Evolutionary conservation across 257 asterid genomes (phyloP), one percentile per base, ranked within the genome.

Genomic region (Ajuga chamaepitys): DNA sequence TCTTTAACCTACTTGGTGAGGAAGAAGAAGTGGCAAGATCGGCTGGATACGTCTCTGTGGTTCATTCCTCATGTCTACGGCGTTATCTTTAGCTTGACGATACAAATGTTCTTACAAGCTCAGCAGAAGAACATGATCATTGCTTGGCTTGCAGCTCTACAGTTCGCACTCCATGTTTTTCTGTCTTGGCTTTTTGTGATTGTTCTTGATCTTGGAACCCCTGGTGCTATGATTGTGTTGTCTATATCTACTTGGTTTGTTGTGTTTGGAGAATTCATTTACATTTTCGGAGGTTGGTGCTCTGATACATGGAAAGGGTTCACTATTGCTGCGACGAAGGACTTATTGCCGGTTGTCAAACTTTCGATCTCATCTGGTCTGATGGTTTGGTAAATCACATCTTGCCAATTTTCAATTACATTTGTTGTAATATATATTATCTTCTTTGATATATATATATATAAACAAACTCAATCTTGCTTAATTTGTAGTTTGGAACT

Each of bases 401-500:
- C 16, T 11, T 12, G 3, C 37, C 25, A 34, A 10, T 12, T 22
- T 1, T 1, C 38, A 34, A 2, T 20, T 7, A 0, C 9, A n/a
- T 45, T 4, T 17, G 10, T 20, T 18, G 11, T 50, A 8, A 5
- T 21, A 20, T 7, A 3, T 22, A 11, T 48, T 38, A 4, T 7
- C 3, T 1, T 54, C 12, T 6, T 20, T 59, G 6, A 7, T 51
- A 9, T n/a, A n/a, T n/a, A n/a, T n/a, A n/a, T n/a, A n/a, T n/a
- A n/a, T n/a, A n/a, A n/a, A n/a, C n/a, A n/a, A n/a, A n/a, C n/a
- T n/a, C 16, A 38, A 38, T 61, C 9, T 3, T 35, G 11, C 3
- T 7, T 35, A 4, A 51, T 25, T 52, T 56, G 21, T 52, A 78
- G 83, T 68, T 61, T 81, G 57, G 86, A 78, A 65, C n/a, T 81